phyloP scores from a whole-genome alignment of 2,329 filamentous ascomycete species.

The Botrytis porri region DNA sequence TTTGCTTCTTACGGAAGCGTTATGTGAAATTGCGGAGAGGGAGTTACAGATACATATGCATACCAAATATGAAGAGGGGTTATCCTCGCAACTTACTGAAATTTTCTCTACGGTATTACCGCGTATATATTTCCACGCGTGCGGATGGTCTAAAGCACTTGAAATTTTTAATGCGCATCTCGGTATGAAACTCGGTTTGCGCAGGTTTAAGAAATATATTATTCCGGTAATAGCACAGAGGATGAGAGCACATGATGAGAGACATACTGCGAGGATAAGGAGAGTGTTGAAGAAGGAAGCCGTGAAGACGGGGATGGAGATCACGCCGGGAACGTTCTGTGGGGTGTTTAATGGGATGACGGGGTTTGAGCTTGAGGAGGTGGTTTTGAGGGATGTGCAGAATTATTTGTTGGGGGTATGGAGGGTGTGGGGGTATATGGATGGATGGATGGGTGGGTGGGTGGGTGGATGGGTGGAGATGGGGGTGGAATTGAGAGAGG shows the following conservation, averaged over 20 bases:
- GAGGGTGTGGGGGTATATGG: no score
- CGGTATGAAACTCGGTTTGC: fast-evolving
- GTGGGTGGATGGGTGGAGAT: no score
- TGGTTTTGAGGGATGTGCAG: not conserved
- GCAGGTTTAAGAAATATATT: not conserved
- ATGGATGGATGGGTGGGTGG: no score
- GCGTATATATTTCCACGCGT: not conserved
- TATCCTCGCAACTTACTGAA: not conserved
- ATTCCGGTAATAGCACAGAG: not conserved
- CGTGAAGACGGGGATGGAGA: not conserved
- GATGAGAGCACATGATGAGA: not conserved
- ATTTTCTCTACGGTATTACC: not conserved
- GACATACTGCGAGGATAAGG: not conserved
- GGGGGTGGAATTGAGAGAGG: not conserved
- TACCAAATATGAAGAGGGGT: no score
- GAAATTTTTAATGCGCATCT: not conserved
- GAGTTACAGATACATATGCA: not conserved
- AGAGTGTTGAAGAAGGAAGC: not conserved
- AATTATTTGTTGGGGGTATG: not conserved
- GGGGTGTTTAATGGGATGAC: not conserved
- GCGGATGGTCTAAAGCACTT: not conserved
- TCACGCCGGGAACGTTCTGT: not conserved
- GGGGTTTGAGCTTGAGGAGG: not conserved
- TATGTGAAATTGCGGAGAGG: not conserved
- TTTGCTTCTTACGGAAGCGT: no score